phyloP scores from a whole-genome alignment of 768 basidiomycete genomes.

The Jaapia argillacea region DNA sequence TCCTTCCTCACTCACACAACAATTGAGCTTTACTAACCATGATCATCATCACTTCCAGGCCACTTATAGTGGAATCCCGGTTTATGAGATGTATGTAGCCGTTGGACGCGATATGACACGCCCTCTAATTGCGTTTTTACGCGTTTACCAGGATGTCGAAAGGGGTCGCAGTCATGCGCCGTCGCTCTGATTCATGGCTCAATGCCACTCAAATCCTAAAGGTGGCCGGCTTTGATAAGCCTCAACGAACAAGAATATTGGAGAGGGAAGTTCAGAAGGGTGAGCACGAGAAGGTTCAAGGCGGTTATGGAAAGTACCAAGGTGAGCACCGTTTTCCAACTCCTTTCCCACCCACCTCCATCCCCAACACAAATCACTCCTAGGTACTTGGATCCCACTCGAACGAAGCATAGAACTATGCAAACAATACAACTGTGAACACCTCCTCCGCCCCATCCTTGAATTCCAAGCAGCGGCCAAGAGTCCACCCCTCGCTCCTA shows the following conservation, averaged over 20 bases:
- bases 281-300: constrained; percentile 98
- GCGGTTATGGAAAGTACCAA: constrained; percentile 99
- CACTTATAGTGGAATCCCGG: constrained; percentile 88
- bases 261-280: constrained; percentile 99
- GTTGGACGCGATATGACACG: constrained; percentile 8
- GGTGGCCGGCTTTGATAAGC: constrained; percentile 98
- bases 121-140: constrained; percentile 18
- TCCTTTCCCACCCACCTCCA: neutral
- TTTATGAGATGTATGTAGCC: constrained; percentile 76
- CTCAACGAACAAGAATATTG: constrained; percentile 92
- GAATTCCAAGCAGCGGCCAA: constrained; percentile 86
- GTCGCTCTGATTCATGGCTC: constrained; percentile 92
- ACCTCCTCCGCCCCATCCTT: constrained; percentile 81
- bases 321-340: constrained; percentile 38
- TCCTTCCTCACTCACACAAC: constrained; percentile 9
- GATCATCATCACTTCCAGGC: constrained; percentile 37
- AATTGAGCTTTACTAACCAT: constrained; percentile 12
- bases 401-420: constrained; percentile 81
- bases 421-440: constrained; percentile 89
- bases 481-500: constrained; percentile 92
- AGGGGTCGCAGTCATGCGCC: constrained; percentile 94
- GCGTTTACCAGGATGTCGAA: constrained; percentile 72
- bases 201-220: constrained; percentile 99
- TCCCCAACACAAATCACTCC: neutral
- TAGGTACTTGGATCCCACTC: constrained; percentile 98